These are phyloP conservation scores for Corchorus capsularis DNA, from an alignment of 345 rosid genomes.

Conservation along the genomic window DNA sequence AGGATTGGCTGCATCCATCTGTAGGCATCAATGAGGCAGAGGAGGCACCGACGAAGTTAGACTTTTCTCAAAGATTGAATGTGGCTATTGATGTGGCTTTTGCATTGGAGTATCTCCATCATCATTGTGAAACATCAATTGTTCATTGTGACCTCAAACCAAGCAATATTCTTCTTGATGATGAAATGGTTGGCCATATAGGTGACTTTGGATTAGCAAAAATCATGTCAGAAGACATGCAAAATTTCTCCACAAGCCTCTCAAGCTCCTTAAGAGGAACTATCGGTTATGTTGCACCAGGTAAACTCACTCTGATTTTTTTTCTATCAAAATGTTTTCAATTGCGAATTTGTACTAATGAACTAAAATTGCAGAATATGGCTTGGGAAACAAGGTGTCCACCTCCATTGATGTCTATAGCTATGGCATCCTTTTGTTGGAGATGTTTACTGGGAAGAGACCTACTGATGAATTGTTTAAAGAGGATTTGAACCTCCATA, in stretches of 20 bases:
- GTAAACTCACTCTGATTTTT: constrained; percentile 1
- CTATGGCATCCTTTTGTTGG: constrained; percentile 36
- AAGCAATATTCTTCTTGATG: constrained; percentile 10
- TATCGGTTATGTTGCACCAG: constrained; percentile 20
- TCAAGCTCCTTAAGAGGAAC: constrained; percentile 11
- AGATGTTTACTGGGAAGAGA: constrained; percentile 30
- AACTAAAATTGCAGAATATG: constrained; percentile 30
- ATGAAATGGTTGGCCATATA: constrained; percentile 8
- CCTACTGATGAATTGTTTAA: constrained; percentile 31
- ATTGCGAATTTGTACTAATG: neutral
- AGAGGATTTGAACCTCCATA: constrained; percentile 27
- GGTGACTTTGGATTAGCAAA: constrained; percentile 8
- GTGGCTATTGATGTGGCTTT: constrained; percentile 10
- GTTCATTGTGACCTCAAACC: constrained; percentile 33
- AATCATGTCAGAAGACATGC: neutral
- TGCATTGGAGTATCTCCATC: constrained; percentile 26
- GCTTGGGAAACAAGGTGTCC: constrained; percentile 29
- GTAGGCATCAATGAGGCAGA: neutral
- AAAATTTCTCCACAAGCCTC: neutral
- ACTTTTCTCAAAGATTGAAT: neutral
- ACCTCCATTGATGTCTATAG: constrained; percentile 29
- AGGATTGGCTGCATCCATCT: constrained; percentile 15
- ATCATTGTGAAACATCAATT: constrained; percentile 5
- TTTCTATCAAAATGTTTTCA: too few relatives aligned
- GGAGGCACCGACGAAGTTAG: neutral